These are phyloP conservation scores for Dendrobium huoshanense DNA, from an alignment of 106 monocot genomes.

Conservation along the genomic window DNA sequence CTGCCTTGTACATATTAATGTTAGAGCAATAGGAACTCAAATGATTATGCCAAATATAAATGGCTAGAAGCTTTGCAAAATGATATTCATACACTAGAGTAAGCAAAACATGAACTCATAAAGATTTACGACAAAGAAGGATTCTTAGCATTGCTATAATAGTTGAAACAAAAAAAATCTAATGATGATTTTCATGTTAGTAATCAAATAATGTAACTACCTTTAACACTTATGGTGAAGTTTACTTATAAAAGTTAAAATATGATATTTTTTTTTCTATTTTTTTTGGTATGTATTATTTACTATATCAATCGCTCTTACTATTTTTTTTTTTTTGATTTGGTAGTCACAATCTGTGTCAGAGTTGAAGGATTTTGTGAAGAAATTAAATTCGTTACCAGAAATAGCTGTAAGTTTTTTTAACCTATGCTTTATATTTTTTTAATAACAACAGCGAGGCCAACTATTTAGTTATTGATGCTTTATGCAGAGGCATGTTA, in stretches of 20 bases:
- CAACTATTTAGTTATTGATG: constrained; percentile 5
- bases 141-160: background rate
- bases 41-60: background rate
- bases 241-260: background rate
- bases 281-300: background rate
- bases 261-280: background rate
- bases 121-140: background rate
- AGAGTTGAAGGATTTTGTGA: constrained; percentile 96
- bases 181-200: background rate
- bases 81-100: background rate
- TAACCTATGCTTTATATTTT: background rate
- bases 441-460: background rate
- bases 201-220: background rate
- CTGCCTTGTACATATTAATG: background rate
- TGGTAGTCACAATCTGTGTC: constrained; percentile 87
- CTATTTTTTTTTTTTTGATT: background rate
- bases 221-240: background rate
- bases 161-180: background rate
- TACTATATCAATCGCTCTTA: background rate
- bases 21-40: background rate
- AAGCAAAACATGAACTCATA: background rate
- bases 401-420: constrained; percentile 81
- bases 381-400: constrained; percentile 88
- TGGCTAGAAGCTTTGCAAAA: background rate
- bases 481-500: constrained; percentile 80